Percentiles rank a stretch among this genome's conserved stretches.
Evolutionary conservation across 441 rosid genomes (phyloP).

Genomic region (Corymbia citriodora): DNA sequence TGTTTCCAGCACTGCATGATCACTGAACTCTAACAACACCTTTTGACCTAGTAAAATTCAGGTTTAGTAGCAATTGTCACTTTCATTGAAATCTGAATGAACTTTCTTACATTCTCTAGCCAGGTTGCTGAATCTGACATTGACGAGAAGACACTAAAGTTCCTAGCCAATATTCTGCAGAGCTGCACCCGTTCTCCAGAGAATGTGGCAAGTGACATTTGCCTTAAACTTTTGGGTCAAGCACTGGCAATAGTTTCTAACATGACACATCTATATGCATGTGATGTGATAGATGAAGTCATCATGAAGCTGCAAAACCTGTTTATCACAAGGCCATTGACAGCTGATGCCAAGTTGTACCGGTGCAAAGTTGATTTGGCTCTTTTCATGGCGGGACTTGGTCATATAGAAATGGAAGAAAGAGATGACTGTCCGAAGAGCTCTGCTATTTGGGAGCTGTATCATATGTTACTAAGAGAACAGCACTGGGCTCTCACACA

Average conservation of each 20-base stretch:
- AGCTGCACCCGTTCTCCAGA: conserved; percentile 30
- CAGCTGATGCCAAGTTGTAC: conserved; percentile 25
- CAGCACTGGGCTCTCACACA: conserved; percentile 80
- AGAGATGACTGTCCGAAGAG: conserved; percentile 56
- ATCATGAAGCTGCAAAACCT: conserved; percentile 62
- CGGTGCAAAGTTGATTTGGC: conserved; percentile 64
- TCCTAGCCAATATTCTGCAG: conserved; percentile 34
- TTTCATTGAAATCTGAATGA: conserved; percentile 3
- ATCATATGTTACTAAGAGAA: conserved; percentile 66
- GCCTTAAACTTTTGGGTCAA: conserved; percentile 47
- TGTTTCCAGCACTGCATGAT: neutral
- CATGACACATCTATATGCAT: conserved; percentile 42
- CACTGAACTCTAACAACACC: neutral
- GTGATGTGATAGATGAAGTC: conserved; percentile 53
- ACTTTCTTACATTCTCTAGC: conserved; percentile 32
- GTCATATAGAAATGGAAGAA: conserved; percentile 58
- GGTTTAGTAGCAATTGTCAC: neutral
- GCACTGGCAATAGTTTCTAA: conserved; percentile 46
- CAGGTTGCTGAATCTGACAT: conserved; percentile 47
- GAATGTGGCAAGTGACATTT: conserved; percentile 19
- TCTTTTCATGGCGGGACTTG: conserved; percentile 65
- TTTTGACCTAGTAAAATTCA: neutral
- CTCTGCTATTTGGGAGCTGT: conserved; percentile 64
- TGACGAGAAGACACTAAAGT: conserved; percentile 57
- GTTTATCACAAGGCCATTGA: conserved; percentile 39